These are phyloP conservation scores for Tylopilus plumbeoviolaceoides DNA, from an alignment of 768 basidiomycete species.

Conservation along the genomic window DNA sequence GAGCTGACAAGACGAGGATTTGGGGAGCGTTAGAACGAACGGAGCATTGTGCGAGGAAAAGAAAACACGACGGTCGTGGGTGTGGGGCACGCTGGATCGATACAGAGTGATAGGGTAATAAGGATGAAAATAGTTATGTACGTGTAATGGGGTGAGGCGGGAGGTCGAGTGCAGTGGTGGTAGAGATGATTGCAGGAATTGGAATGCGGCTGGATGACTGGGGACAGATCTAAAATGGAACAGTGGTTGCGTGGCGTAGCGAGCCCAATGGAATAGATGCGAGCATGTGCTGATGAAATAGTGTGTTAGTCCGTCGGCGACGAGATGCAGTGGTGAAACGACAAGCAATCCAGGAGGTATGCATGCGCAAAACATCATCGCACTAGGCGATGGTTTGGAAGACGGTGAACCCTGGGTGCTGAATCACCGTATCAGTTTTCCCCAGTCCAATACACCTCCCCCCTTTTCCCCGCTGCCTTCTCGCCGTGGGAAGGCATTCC, in stretches of 20 bases:
- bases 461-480: slow-evolving; percentile 40
- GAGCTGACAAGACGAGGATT: slow-evolving; percentile 19
- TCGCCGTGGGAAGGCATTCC: slow-evolving; percentile 92
- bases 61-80: slow-evolving; percentile 3
- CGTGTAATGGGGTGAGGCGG: slow-evolving; percentile 8
- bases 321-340: slow-evolving; percentile 3
- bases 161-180: background rate
- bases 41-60: slow-evolving; percentile 17
- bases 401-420: background rate
- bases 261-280: slow-evolving; percentile 20
- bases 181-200: slow-evolving; percentile 11
- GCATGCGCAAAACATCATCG: slow-evolving; percentile 6
- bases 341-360: background rate
- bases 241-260: slow-evolving; percentile 12
- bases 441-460: slow-evolving; percentile 44
- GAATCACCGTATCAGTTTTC: slow-evolving; percentile 38
- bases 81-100: slow-evolving; percentile 19
- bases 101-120: slow-evolving; percentile 26
- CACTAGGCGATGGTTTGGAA: background rate
- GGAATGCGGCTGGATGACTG: slow-evolving; percentile 18
- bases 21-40: slow-evolving; percentile 5
- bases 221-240: slow-evolving; percentile 20
- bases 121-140: slow-evolving; percentile 26
- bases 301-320: slow-evolving; percentile 12
- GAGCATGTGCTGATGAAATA: slow-evolving; percentile 26